A percentile compares a stretch with the other conserved stretches of the same genome.
These are phyloP conservation scores for Spiraea crenata DNA, from an alignment of 331 rosid genomes.

Conservation along the genomic window DNA sequence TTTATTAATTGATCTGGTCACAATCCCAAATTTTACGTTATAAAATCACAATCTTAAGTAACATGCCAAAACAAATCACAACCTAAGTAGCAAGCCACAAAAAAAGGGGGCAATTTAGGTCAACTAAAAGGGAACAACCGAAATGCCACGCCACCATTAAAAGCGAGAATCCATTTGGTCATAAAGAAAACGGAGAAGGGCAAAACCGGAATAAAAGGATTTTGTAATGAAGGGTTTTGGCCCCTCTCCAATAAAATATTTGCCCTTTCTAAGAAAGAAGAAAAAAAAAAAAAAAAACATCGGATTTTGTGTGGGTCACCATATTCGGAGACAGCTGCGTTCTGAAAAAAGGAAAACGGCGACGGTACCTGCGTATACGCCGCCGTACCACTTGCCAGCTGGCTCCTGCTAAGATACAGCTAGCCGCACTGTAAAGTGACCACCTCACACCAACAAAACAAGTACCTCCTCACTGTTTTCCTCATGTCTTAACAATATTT, in stretches of 20 bases:
- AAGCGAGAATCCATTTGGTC: background rate
- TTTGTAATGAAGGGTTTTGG: background rate
- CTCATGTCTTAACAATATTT: background rate
- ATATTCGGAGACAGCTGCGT: slow-evolving; percentile 12
- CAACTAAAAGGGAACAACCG: background rate
- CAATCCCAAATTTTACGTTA: no score
- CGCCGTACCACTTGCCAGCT: slow-evolving; percentile 51
- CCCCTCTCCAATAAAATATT: background rate
- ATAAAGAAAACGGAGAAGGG: background rate
- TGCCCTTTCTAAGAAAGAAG: background rate
- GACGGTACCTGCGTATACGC: slow-evolving; percentile 39
- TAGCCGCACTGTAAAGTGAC: slow-evolving; percentile 25
- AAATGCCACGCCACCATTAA: background rate
- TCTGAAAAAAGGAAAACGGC: slow-evolving; percentile 17
- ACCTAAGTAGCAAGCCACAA: no score
- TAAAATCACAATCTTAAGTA: no score
- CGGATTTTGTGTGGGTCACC: background rate
- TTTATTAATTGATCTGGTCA: no score
- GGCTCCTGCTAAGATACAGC: slow-evolving; percentile 47
- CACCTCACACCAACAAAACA: background rate
- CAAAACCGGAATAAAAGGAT: background rate
- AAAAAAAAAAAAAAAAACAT: background rate
- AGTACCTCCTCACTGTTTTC: slow-evolving; percentile 17
- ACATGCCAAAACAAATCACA: no score
- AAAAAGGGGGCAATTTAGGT: background rate